These are phyloP conservation scores for Kurtzmaniella quercitrusa DNA, from an alignment of 1,139 yeast species.

Conservation along the genomic window DNA sequence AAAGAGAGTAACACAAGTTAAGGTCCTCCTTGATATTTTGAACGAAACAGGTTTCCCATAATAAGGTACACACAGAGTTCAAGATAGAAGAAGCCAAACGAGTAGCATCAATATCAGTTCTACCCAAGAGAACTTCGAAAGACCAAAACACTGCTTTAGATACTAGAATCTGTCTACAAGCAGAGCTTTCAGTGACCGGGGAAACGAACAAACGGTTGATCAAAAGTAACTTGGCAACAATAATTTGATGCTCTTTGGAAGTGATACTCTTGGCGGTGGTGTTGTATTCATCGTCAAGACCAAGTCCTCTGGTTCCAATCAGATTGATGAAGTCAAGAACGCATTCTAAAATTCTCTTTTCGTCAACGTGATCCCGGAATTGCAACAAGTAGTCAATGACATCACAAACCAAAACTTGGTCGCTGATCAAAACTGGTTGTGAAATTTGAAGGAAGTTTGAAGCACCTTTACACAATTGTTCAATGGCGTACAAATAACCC, in stretches of 20 bases:
- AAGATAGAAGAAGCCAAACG: slow-evolving; percentile 61
- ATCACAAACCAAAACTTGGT: slow-evolving; percentile 57
- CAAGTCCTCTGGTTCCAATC: slow-evolving; percentile 53
- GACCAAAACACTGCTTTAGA: slow-evolving; percentile 59
- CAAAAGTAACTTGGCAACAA: slow-evolving; percentile 55
- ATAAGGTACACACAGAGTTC: slow-evolving; percentile 42
- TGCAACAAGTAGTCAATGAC: slow-evolving; percentile 52
- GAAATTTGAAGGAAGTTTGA: slow-evolving; percentile 46
- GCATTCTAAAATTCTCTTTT: slow-evolving; percentile 33
- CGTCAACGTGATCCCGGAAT: slow-evolving; percentile 36
- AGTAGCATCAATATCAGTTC: slow-evolving; percentile 52
- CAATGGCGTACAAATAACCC: slow-evolving; percentile 28
- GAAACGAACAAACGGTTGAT: slow-evolving; percentile 55
- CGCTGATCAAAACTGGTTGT: slow-evolving; percentile 47
- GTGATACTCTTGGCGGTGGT: slow-evolving; percentile 21
- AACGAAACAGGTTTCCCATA: slow-evolving; percentile 29
- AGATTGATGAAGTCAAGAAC: slow-evolving; percentile 44
- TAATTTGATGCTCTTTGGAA: slow-evolving; percentile 49
- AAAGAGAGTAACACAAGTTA: slow-evolving; percentile 40
- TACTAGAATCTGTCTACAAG: slow-evolving; percentile 42
- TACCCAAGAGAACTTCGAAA: slow-evolving; percentile 52
- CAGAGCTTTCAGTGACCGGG: slow-evolving; percentile 32
- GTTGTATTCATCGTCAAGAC: slow-evolving; percentile 33
- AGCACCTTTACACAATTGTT: slow-evolving; percentile 35
- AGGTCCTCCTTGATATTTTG: slow-evolving; percentile 21